Conservation (phyloP, 805 yeast genomes). For the Candida sphagnicola region DNA sequence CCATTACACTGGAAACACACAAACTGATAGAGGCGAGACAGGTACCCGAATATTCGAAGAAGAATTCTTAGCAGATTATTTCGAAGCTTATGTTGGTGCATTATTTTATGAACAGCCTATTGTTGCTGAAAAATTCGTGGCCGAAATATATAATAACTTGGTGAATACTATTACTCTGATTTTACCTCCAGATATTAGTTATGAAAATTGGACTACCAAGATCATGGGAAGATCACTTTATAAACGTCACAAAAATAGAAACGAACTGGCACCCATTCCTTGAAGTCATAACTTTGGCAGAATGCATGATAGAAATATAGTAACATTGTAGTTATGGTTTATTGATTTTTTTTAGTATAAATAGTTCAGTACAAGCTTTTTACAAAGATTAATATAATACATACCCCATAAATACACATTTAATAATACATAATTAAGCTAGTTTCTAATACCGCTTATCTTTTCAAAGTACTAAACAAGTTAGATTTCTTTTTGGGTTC, state of each 20-base stretch:
- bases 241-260: not conserved
- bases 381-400: no score
- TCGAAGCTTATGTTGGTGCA: constrained; percentile 42
- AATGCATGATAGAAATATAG: no score
- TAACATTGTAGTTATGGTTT: no score
- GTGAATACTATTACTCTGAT: constrained; percentile 12
- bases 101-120: constrained; percentile 34
- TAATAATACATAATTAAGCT: not conserved
- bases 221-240: constrained; percentile 27
- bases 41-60: constrained; percentile 29
- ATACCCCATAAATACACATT: not conserved
- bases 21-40: constrained; percentile 8
- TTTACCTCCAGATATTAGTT: constrained; percentile 15
- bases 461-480: constrained; percentile 24
- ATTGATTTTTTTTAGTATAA: no score
- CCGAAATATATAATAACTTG: constrained; percentile 25
- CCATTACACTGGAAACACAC: constrained; percentile 12
- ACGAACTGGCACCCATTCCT: no score
- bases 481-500: constrained; percentile 23
- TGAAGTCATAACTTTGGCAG: no score
- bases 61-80: constrained; percentile 39
- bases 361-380: no score
- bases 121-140: constrained; percentile 31
- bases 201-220: constrained; percentile 28
- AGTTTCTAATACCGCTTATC: not conserved